phyloP scores from a whole-genome alignment of 805 yeast genomes.

The Ogataea polymorpha region DNA sequence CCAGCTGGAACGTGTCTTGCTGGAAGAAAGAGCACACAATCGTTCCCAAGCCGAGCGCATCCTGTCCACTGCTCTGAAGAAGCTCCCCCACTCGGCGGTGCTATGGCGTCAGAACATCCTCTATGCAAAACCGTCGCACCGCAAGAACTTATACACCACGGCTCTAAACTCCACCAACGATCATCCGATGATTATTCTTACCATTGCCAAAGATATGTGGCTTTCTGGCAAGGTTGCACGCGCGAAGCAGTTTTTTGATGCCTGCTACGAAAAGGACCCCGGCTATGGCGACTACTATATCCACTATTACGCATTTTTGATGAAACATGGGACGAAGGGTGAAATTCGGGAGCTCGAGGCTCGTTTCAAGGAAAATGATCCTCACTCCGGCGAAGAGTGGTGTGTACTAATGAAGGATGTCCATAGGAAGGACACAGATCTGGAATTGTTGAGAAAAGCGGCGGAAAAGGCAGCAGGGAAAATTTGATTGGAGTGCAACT shows the following conservation, averaged over 20 bases:
- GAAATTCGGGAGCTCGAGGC: constrained; percentile 37
- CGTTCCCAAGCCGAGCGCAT: constrained; percentile 49
- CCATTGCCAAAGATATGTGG: constrained; percentile 70
- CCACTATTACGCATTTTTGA: constrained; percentile 50
- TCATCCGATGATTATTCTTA: constrained; percentile 52
- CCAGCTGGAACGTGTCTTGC: constrained; percentile 53
- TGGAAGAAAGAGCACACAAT: constrained; percentile 56
- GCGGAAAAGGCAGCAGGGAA: constrained; percentile 8
- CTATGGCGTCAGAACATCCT: constrained; percentile 66
- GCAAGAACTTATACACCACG: constrained; percentile 58
- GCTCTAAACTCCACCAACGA: constrained; percentile 69
- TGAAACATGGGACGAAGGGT: constrained; percentile 36
- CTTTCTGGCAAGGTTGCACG: constrained; percentile 57
- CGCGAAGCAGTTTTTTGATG: constrained; percentile 74
- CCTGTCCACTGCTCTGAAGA: constrained; percentile 55
- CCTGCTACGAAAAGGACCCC: constrained; percentile 46
- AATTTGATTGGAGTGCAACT: too few species aligned
- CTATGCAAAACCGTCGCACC: constrained; percentile 38
- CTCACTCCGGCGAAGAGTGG: constrained; percentile 66
- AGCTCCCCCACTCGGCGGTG: constrained; percentile 53
- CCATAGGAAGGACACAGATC: constrained; percentile 23
- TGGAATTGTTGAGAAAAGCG: constrained; percentile 20
- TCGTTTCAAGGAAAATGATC: constrained; percentile 43
- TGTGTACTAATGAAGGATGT: constrained; percentile 43
- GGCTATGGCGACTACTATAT: constrained; percentile 78